A percentile compares a stretch with the other conserved stretches of the same genome.
Evolutionary conservation across 2,329 filamentous ascomycete species (phyloP).

Genomic region (Salinomyces thailandicus): DNA sequence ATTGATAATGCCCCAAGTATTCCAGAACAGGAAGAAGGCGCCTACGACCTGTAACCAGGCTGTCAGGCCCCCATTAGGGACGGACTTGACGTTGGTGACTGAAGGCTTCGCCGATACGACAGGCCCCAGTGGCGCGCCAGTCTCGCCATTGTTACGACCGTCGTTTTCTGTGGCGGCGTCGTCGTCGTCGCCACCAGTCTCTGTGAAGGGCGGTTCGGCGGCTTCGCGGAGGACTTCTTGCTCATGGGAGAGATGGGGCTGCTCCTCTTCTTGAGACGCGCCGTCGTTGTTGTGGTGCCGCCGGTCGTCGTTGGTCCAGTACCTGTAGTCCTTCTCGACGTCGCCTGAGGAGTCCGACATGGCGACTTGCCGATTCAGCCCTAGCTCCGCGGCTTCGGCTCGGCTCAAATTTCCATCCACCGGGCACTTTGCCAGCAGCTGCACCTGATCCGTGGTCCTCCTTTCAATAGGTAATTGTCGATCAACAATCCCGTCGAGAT

Average conservation of each 20-base stretch:
- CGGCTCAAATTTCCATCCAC: too few species aligned
- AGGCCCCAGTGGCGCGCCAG: slow-evolving; percentile 9
- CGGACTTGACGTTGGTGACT: slow-evolving; percentile 32
- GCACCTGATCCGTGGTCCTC: too few species aligned
- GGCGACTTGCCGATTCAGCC: too few species aligned
- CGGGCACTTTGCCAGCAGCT: too few species aligned
- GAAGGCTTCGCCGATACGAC: slow-evolving; percentile 24
- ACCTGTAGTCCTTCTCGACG: slow-evolving; percentile 2
- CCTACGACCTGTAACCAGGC: slow-evolving; percentile 41
- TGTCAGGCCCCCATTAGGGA: slow-evolving; percentile 37
- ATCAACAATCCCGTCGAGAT: too few species aligned
- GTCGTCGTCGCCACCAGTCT: slow-evolving; percentile 3
- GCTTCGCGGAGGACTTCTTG: slow-evolving; percentile 11
- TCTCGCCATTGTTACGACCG: background rate
- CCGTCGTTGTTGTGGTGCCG: slow-evolving; percentile 5
- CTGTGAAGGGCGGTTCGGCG: slow-evolving; percentile 10
- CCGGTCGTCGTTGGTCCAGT: background rate
- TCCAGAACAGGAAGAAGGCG: slow-evolving; percentile 40
- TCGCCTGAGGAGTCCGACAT: slow-evolving; percentile 6
- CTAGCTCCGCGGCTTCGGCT: too few species aligned
- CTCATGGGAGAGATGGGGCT: slow-evolving; percentile 7
- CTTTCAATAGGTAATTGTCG: too few species aligned
- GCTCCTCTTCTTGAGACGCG: background rate
- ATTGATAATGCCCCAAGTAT: slow-evolving; percentile 33
- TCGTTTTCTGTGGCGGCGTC: slow-evolving; percentile 1